Evolutionary conservation across 345 rosid genomes (phyloP), one percentile per base, ranked within the genome.

Genomic region (Psidium guajava): DNA sequence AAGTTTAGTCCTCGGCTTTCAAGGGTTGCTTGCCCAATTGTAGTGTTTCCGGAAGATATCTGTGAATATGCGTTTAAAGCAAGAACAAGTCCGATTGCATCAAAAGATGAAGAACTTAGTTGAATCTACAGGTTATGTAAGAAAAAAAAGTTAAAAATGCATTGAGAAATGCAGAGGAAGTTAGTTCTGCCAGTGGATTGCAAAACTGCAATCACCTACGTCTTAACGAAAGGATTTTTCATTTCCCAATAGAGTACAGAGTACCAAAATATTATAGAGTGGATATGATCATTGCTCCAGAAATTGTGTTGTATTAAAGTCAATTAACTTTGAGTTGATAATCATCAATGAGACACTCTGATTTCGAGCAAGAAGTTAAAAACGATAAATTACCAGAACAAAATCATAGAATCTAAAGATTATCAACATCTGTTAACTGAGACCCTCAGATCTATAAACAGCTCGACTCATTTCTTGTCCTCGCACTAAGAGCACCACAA

Each of bases 1-100:
- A 87, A 94, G 91, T 95, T 89, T 16, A 96, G 85, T 85, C 97
- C 96, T n/a, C 95, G 94, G 84, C 87, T 92, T 86, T 90, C 91
- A 14, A 95, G 92, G 44, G 87, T 89, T 81, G 88, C 88, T 54
- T 89, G 74, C 49, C 96, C 98, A 55, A 94, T 69, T 81, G 99
- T 93, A 64, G 87, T 77, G 89, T 91, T 87, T 1, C 86, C 84
- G 15, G 91, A 84, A 83, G 77, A 83, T 86, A 88, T 86, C 98
- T 86, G 47, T 36, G 56, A 81, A 82, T n/a, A 49, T 82, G 57
- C 11, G 3, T 49, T 82, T 95, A 50, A 40, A 54, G 42, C 25
- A 83, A 42, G 74, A 25, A 12, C 27, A 22, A 61, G 69, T 84
- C 42, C 15, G 54, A 36, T 32, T 69, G 25, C 14, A 5, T 69